Evolutionary conservation across 1,139 yeast species (phyloP), one percentile per base, ranked within the genome.

Genomic region (Kodamaea derodonti): DNA sequence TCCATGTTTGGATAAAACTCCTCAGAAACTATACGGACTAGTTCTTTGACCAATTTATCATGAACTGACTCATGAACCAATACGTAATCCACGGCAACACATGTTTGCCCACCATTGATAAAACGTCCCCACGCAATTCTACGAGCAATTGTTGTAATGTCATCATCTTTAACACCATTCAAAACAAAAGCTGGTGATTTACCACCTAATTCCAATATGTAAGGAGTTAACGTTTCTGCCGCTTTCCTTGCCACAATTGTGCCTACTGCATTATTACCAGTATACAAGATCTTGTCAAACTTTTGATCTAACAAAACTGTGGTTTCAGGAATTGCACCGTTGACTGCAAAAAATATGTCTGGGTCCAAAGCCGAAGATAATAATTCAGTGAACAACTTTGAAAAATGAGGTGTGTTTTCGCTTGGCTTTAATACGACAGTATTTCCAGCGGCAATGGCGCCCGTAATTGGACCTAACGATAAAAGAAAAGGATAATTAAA

Each of bases 381-480:
- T n/a, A 86, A 52, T 25, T 69, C 66, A 14, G 81, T 70, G 37
- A 88, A 55, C 17, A 75, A 70, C 20, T 58, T 54, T 4, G 87
- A 67, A 35, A 82, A 75, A 45, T 73, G 63, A 1, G 95, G 92
- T 2, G 83, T 76, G 39, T 72, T 56, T 58, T 92, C 97, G 24
- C 85, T 75, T 23, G 87, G 95, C 56, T 90, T 90, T 51, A 84
- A 64, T 16, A 85, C 78, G 18, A 84, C 94, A 6, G 81, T 71
- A 56, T 90, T 88, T 15, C 97, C 97, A 14, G 84, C 88, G 2
- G 95, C 88, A 47, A 92, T 65, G 1, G 96, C 96, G 20, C 87
- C 87, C 25, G 80, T 69, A 13, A 90, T 52, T 0, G 97, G 88
- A 12, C 76, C 67, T 17, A 88, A 44, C 0, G 86, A 54, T 43